Percentiles rank a stretch among this genome's conserved stretches.
phyloP scores from a whole-genome alignment of 257 asterid species.

The Solanum microdontum region DNA sequence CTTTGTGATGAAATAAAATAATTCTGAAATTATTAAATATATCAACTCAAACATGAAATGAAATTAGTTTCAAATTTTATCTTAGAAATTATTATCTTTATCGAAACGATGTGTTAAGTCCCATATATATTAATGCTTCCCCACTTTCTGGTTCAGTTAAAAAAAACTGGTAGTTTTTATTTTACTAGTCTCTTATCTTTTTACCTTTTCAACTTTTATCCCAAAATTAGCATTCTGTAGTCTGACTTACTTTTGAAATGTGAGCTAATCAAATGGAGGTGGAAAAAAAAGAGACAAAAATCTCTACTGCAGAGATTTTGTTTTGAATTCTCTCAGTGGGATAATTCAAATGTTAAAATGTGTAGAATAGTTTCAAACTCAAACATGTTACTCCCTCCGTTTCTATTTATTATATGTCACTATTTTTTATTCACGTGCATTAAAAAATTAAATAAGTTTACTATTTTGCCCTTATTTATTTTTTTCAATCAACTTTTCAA shows the following conservation, averaged over 20 bases:
- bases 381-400: not conserved
- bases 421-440: no score
- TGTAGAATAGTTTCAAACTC: not conserved
- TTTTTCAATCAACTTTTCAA: no score
- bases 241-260: not conserved
- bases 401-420: no score
- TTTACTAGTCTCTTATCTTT: not conserved
- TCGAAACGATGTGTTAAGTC: not conserved
- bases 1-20: rapidly evolving
- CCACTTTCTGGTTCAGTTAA: not conserved
- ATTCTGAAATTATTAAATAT: no score
- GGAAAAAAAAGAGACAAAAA: not conserved
- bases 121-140: not conserved
- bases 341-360: not conserved
- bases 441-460: no score
- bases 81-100: no score
- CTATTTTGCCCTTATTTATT: no score
- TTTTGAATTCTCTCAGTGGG: not conserved
- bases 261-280: not conserved
- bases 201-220: not conserved
- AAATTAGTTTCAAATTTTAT: no score
- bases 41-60: not conserved
- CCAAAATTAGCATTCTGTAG: not conserved
- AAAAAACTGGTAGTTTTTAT: not conserved
- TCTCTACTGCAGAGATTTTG: not conserved